These are phyloP conservation scores for Lagenidium giganteum DNA, from an alignment of 352 stramenopile genomes.

Conservation along the genomic window DNA sequence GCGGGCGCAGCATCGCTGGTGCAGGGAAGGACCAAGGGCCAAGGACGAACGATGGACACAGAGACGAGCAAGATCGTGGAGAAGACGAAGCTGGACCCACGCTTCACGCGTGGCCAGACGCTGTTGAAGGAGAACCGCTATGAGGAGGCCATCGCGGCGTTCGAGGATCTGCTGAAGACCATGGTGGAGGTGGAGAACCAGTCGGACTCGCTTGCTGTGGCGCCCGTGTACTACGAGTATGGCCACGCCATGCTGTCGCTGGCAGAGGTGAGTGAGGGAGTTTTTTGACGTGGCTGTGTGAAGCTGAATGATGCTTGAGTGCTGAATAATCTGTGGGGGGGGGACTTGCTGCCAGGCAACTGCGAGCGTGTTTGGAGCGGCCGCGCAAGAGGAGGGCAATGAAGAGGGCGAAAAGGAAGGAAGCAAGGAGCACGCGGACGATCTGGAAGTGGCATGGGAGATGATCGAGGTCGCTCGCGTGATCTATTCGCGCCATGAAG, in stretches of 20 bases:
- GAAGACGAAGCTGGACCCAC: conserved; percentile 63
- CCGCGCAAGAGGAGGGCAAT: conserved; percentile 19
- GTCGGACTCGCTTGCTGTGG: conserved; percentile 52
- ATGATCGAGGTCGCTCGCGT: conserved; percentile 82
- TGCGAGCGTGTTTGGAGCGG: conserved; percentile 51
- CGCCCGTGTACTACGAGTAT: conserved; percentile 82
- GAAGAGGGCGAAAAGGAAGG: conserved; percentile 42
- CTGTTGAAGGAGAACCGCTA: conserved; percentile 78
- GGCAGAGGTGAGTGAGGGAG: conserved; percentile 29
- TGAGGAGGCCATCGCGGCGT: conserved; percentile 72
- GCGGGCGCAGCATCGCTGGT: no score
- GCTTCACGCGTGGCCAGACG: conserved; percentile 59
- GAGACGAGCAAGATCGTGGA: conserved; percentile 39
- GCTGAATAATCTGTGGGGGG: no score
- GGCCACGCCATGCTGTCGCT: conserved; percentile 74
- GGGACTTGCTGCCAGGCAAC: conserved; percentile 23
- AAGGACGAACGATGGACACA: no score
- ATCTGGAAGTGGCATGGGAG: conserved; percentile 83
- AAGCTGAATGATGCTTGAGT: neutral
- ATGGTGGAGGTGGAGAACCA: conserved; percentile 78
- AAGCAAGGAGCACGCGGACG: conserved; percentile 43
- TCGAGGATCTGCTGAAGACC: conserved; percentile 73
- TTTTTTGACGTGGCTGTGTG: conserved; percentile 6
- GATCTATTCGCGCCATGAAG: conserved; percentile 69
- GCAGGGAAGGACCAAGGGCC: no score